A percentile compares a stretch with the other conserved stretches of the same genome.
phyloP scores from a whole-genome alignment of 2,329 filamentous ascomycete genomes.

The Reticulascus tulasneorum region DNA sequence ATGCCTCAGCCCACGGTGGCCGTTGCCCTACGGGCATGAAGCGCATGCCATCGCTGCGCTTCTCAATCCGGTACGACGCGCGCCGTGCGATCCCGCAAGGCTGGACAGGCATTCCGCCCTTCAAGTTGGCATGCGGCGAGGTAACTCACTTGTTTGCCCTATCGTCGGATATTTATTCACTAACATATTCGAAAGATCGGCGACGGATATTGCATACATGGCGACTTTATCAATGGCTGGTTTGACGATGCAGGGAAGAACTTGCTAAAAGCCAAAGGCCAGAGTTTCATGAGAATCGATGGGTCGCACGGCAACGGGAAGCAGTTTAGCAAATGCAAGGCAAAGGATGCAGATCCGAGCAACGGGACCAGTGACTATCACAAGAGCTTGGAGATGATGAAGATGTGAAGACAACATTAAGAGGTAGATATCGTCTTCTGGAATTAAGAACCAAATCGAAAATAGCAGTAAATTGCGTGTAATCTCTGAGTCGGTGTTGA shows the following conservation, averaged over 20 bases:
- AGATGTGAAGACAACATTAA: too few relatives aligned
- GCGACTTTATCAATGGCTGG: slow-evolving; percentile 47
- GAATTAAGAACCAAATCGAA: too few relatives aligned
- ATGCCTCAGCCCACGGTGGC: slow-evolving; percentile 17
- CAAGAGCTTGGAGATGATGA: slow-evolving; percentile 18
- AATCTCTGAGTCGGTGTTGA: too few relatives aligned
- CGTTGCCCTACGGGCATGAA: slow-evolving; percentile 39
- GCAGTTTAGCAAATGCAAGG: slow-evolving; percentile 21
- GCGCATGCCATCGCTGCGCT: slow-evolving; percentile 42
- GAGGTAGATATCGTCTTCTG: too few relatives aligned
- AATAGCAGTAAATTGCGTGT: too few relatives aligned
- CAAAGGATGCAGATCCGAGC: slow-evolving; percentile 35
- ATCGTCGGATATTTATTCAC: too few relatives aligned
- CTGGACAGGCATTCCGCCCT: slow-evolving; percentile 38
- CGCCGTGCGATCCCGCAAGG: slow-evolving; percentile 37
- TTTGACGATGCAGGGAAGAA: slow-evolving; percentile 32
- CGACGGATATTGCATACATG: slow-evolving; percentile 36
- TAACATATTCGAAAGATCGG: too few relatives aligned
- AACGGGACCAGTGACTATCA: slow-evolving; percentile 36
- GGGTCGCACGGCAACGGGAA: slow-evolving; percentile 22
- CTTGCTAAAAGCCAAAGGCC: slow-evolving; percentile 31
- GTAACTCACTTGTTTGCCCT: too few relatives aligned
- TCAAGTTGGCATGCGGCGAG: slow-evolving; percentile 40
- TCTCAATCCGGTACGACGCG: slow-evolving; percentile 43
- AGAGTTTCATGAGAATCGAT: slow-evolving; percentile 30